Conservation (phyloP, 495 filamentous ascomycete species). For the Margaritispora aquatica region DNA sequence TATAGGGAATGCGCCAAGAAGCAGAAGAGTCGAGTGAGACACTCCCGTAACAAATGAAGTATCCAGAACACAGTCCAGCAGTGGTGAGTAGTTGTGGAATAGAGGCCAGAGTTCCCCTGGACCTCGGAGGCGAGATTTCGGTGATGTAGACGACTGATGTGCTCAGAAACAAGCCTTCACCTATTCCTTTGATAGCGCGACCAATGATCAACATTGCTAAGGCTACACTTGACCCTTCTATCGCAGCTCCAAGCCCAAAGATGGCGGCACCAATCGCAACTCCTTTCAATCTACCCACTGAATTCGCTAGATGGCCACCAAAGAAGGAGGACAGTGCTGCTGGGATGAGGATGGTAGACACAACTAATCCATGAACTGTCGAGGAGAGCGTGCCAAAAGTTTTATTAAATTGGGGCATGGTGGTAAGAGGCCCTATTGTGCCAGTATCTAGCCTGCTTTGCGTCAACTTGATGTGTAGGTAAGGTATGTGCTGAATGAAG, state of each 20-base stretch:
- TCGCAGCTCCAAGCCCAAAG: slow-evolving; percentile 46
- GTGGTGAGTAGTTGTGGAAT: slow-evolving; percentile 50
- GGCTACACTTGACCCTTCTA: slow-evolving; percentile 39
- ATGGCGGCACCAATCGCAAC: slow-evolving; percentile 48
- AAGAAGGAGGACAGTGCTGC: slow-evolving; percentile 57
- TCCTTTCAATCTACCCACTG: slow-evolving; percentile 43
- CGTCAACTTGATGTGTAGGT: neutral
- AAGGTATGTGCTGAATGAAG: neutral
- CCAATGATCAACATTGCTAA: slow-evolving; percentile 51
- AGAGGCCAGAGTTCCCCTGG: slow-evolving; percentile 46
- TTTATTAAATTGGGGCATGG: slow-evolving; percentile 48
- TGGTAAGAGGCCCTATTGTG: slow-evolving; percentile 55
- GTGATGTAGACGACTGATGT: slow-evolving; percentile 54
- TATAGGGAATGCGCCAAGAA: slow-evolving; percentile 52
- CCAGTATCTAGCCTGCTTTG: slow-evolving; percentile 44
- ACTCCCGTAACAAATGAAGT: slow-evolving; percentile 58
- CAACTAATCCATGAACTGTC: slow-evolving; percentile 50
- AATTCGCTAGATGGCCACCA: slow-evolving; percentile 55
- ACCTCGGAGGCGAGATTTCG: slow-evolving; percentile 51
- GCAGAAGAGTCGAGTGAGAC: slow-evolving; percentile 42
- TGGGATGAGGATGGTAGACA: slow-evolving; percentile 58
- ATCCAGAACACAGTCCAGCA: slow-evolving; percentile 46
- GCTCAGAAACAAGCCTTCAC: slow-evolving; percentile 53
- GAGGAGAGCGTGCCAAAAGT: slow-evolving; percentile 48
- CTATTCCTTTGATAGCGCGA: slow-evolving; percentile 48